Base-by-base conservation (phyloP, 75 land plant species). In the Selaginella moellendorffii region DNA sequence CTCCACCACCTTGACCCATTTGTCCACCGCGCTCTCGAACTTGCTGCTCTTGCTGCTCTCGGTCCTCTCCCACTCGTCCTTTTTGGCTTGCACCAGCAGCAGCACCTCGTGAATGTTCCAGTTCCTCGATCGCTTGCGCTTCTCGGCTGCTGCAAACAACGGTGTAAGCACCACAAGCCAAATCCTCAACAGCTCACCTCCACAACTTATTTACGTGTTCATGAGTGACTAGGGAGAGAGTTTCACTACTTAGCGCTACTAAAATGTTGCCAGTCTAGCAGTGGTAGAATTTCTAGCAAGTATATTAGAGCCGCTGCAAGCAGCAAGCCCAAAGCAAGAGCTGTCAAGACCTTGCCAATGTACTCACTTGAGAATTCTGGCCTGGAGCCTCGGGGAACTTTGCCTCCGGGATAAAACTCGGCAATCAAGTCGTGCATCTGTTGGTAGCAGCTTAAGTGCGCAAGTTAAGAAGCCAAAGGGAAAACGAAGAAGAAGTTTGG, bases 91-190 rank as follows among this genome's bases (percentile, higher is more conserved):
- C 59, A 56, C 59, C 24, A 56, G 24, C 24, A 56, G 5, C 59
- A 56, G 59, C 21, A 56, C 59, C 59, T 56, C 59, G 9, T 56
- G 59, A 2, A 56, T 21, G 59, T 19, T 56, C 59, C 59, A 56
- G 24, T 56, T 56, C 59, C 24, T 56, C 9, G 59, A 56, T 5
- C 59, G 19, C 59, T 19, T 24, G 9, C 59, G 8, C 24, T 56
- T 56, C 24, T 56, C 59, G 9, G 25, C 59, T 56, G 46, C 46
- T 36, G 46, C 14, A 36, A 5, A 14, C 46, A 36, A 5, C 46
- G n/a, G n/a, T n/a, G n/a, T n/a, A n/a, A n/a, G n/a, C n/a, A n/a
- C n/a, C n/a, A n/a, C n/a, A n/a, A n/a, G n/a, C n/a, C n/a, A n/a
- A n/a, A n/a, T n/a, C n/a, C n/a, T n/a, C n/a, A n/a, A n/a, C n/a